Evolutionary conservation across 345 rosid species (phyloP), one percentile per base, ranked within the genome.

Genomic region (Angophora floribunda): DNA sequence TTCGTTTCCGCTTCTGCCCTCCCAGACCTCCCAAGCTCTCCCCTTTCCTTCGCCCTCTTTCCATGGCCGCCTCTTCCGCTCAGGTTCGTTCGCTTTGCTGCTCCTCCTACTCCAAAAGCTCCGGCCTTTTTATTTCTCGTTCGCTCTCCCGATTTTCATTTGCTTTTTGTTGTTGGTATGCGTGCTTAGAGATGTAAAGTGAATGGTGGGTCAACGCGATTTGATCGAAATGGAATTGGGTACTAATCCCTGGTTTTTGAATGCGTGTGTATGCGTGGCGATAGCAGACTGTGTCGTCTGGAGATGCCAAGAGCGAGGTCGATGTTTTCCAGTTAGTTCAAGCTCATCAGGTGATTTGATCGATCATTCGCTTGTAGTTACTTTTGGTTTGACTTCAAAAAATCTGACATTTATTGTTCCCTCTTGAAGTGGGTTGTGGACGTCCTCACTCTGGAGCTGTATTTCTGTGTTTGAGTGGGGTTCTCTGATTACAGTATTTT

Each of bases 51-150:
- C 88, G 88, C 41, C 75, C 91, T 86, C 89, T 92, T 86, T 84
- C 92, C 93, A 94, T 95, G 99, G 97, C 99, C 65, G 97, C 99
- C 65, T 93, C 99, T n/a, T 89, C 96, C 51, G 50, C 96, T 94
- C 95, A 89, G 90, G 91, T 97, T 86, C 91, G 94, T 90, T 85
- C 36, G 85, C 87, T 75, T 36, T n/a, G 17, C 75, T 32, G 19
- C 79, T 67, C 3, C 79, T 30, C 47, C 47, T 75, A 26, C 82
- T 11, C 82, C 84, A 41, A 75, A 36, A 75, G 14, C 84, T 75
- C 49, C 49, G 41, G 0, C 84, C 84, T 75, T 75, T 75, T 41
- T 11, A 21, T 41, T 36, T 17, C 8, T 75, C 36, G 22, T 19
- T 75, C 28, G 41, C 49, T 75, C 41, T 75, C 84, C 15, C 49